Percentiles rank a stretch among this genome's conserved stretches.
Evolutionary conservation across 768 basidiomycete genomes (phyloP).

Genomic region (Mycena epipterygia): DNA sequence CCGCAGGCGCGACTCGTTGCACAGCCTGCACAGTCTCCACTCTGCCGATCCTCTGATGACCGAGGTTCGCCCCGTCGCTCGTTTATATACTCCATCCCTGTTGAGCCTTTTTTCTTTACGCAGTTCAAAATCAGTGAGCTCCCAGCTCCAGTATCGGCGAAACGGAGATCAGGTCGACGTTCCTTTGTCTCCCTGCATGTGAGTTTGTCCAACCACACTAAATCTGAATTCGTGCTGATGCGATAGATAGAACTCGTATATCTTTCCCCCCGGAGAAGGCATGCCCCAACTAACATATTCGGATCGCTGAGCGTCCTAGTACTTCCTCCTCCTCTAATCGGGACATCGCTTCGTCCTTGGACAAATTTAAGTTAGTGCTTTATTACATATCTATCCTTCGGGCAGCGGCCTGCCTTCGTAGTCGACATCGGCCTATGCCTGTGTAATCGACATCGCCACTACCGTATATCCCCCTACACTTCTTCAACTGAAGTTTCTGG

Average conservation of each 20-base stretch:
- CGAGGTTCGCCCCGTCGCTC: not conserved
- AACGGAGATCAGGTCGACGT: not conserved
- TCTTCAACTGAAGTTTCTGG: too few relatives aligned
- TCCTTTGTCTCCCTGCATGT: constrained; percentile 13
- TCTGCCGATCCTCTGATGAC: not conserved
- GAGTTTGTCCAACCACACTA: not conserved
- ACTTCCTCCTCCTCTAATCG: too few relatives aligned
- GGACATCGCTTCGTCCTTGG: too few relatives aligned
- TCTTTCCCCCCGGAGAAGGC: constrained; percentile 9
- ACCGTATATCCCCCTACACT: too few relatives aligned
- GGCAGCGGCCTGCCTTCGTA: too few relatives aligned
- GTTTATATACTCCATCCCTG: not conserved
- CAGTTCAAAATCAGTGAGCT: not conserved
- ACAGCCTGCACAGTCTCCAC: too few relatives aligned
- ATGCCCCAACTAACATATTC: not conserved
- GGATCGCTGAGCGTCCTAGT: too few relatives aligned
- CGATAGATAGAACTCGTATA: constrained; percentile 4
- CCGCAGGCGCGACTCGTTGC: not conserved
- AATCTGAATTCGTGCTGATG: not conserved
- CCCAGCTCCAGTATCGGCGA: not conserved
- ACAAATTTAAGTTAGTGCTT: too few relatives aligned
- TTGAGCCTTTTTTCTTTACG: not conserved
- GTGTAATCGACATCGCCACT: too few relatives aligned
- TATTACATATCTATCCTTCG: too few relatives aligned
- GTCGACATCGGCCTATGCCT: too few relatives aligned